These are phyloP conservation scores for Starmerella kuoi DNA, from an alignment of 805 yeast species.

Conservation along the genomic window DNA sequence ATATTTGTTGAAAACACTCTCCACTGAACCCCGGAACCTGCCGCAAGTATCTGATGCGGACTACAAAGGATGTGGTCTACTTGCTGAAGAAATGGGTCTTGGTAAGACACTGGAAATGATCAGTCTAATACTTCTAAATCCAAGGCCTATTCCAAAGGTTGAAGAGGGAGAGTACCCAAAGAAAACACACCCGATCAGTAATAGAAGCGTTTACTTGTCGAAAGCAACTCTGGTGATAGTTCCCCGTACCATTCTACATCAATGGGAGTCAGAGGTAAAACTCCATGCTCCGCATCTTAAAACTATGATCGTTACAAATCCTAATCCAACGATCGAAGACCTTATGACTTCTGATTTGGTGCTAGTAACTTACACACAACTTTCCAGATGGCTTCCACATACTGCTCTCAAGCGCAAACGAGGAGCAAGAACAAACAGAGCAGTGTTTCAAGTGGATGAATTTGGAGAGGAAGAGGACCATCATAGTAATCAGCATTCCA, in stretches of 20 bases:
- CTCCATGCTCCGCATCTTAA: slow-evolving; percentile 48
- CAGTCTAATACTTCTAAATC: slow-evolving; percentile 51
- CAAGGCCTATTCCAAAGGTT: slow-evolving; percentile 28
- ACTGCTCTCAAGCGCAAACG: slow-evolving; percentile 61
- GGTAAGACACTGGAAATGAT: slow-evolving; percentile 88
- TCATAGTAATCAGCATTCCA: slow-evolving; percentile 41
- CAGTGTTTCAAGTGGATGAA: slow-evolving; percentile 12
- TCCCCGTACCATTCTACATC: slow-evolving; percentile 71
- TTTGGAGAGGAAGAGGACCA: slow-evolving; percentile 6
- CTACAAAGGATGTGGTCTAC: slow-evolving; percentile 45
- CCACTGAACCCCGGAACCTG: slow-evolving; percentile 9
- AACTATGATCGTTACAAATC: slow-evolving; percentile 36
- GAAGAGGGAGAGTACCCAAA: not conserved
- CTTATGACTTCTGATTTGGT: slow-evolving; percentile 61
- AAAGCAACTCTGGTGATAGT: slow-evolving; percentile 73
- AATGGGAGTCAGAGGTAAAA: slow-evolving; percentile 71
- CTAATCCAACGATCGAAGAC: slow-evolving; percentile 36
- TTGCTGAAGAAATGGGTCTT: slow-evolving; percentile 95
- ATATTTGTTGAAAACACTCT: slow-evolving; percentile 12
- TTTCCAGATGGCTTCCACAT: slow-evolving; percentile 58
- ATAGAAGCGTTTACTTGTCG: not conserved
- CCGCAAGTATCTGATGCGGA: not conserved
- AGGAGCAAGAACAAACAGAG: slow-evolving; percentile 31
- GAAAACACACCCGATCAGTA: not conserved
- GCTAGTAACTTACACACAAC: slow-evolving; percentile 59